Conservation (phyloP, 345 rosid genomes). For the Acer yangbiense region DNA sequence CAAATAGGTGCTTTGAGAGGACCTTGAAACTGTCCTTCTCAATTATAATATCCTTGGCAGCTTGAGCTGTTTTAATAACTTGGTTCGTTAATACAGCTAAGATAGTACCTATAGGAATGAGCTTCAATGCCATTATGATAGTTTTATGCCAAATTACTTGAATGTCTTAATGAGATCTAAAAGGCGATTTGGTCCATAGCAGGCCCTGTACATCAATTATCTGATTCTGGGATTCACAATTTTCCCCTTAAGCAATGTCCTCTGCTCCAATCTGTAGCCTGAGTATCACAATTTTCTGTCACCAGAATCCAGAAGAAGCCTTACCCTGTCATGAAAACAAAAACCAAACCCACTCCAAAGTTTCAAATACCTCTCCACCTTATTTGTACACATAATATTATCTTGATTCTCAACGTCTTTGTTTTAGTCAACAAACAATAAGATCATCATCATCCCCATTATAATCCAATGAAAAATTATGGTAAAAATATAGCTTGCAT, state of each 20-base stretch:
- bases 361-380: too few species aligned
- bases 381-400: too few species aligned
- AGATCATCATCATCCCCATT: too few species aligned
- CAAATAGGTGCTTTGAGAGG: conserved; percentile 64
- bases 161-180: neutral
- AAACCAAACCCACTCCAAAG: too few species aligned
- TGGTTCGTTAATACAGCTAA: conserved; percentile 61
- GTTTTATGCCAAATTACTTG: neutral
- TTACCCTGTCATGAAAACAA: too few species aligned
- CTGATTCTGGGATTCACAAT: neutral
- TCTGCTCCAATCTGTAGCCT: conserved; percentile 4
- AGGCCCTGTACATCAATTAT: neutral
- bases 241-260: neutral
- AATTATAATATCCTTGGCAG: conserved; percentile 60
- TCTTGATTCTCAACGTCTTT: too few species aligned
- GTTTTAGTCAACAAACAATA: too few species aligned
- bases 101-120: conserved; percentile 66
- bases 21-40: conserved; percentile 72
- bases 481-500: too few species aligned
- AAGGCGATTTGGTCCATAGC: neutral
- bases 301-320: too few species aligned
- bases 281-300: too few species aligned
- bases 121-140: conserved; percentile 50
- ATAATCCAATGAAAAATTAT: too few species aligned
- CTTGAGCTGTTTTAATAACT: conserved; percentile 69